phyloP scores from a whole-genome alignment of 2,329 filamentous ascomycete species.

The Claviceps africana region DNA sequence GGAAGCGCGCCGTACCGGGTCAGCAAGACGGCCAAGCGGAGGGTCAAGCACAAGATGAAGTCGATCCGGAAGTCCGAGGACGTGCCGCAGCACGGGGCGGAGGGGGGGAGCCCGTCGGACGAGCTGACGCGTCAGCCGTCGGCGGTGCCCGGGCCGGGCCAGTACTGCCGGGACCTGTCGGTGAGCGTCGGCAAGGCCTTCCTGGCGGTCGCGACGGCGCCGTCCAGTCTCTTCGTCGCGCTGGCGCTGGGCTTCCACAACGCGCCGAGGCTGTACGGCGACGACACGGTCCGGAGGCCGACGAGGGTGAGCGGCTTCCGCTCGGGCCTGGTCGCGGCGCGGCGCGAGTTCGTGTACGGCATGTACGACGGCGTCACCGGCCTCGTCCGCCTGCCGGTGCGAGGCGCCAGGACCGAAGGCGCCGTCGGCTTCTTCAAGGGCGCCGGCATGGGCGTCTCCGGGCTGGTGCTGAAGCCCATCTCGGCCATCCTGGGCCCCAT shows the following conservation, averaged over 20 bases:
- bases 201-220: slow-evolving; percentile 38
- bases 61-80: slow-evolving; percentile 34
- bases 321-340: slow-evolving; percentile 47
- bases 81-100: background rate
- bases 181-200: slow-evolving; percentile 37
- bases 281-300: slow-evolving; percentile 52
- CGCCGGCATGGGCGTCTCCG: slow-evolving; percentile 47
- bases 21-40: slow-evolving; percentile 41
- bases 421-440: slow-evolving; percentile 34
- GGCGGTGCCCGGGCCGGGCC: slow-evolving; percentile 8
- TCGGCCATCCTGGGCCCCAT: slow-evolving; percentile 46
- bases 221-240: slow-evolving; percentile 46
- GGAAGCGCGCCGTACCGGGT: slow-evolving; percentile 49
- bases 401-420: slow-evolving; percentile 41
- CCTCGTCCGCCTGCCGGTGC: slow-evolving; percentile 43
- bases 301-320: slow-evolving; percentile 50
- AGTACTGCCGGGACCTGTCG: slow-evolving; percentile 36
- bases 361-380: slow-evolving; percentile 53
- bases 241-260: slow-evolving; percentile 59
- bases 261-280: slow-evolving; percentile 54
- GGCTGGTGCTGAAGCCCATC: slow-evolving; percentile 51
- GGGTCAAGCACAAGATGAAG: slow-evolving; percentile 26
- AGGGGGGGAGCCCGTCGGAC: background rate
- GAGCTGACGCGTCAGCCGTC: background rate
- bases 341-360: slow-evolving; percentile 47